Conservation (phyloP, 208 protist genomes). For the Endotrypanum monterogeii region DNA sequence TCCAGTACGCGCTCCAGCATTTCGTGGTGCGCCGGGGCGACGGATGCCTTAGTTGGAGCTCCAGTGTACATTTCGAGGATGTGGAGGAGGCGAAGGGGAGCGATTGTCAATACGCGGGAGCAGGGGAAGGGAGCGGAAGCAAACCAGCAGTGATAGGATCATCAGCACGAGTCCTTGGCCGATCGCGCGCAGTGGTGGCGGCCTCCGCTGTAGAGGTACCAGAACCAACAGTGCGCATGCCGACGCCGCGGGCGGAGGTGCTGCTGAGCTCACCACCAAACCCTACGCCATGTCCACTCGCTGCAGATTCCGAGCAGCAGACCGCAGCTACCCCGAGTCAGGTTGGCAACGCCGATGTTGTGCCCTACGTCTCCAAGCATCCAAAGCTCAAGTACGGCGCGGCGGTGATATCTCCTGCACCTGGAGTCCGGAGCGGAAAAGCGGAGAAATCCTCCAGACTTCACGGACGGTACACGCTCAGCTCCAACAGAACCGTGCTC, state of each 20-base stretch:
- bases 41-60: conserved; percentile 23
- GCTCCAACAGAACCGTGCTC: conserved; percentile 24
- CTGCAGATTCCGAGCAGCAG: background rate
- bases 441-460: background rate
- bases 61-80: conserved; percentile 26
- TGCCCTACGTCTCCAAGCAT: background rate
- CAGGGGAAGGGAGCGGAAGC: background rate
- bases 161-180: background rate
- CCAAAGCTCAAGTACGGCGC: background rate
- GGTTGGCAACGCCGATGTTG: background rate
- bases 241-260: background rate
- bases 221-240: background rate
- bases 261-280: background rate
- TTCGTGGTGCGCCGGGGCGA: conserved; percentile 20
- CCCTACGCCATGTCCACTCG: background rate
- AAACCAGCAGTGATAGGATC: background rate
- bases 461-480: background rate
- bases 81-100: conserved; percentile 23
- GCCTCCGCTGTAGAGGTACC: background rate
- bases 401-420: background rate
- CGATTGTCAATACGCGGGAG: background rate
- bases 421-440: background rate
- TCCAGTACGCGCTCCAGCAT: conserved; percentile 43
- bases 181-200: background rate
- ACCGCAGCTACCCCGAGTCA: background rate